Conservation (phyloP, 2,329 filamentous ascomycete genomes). For the Diplodia mutila region DNA sequence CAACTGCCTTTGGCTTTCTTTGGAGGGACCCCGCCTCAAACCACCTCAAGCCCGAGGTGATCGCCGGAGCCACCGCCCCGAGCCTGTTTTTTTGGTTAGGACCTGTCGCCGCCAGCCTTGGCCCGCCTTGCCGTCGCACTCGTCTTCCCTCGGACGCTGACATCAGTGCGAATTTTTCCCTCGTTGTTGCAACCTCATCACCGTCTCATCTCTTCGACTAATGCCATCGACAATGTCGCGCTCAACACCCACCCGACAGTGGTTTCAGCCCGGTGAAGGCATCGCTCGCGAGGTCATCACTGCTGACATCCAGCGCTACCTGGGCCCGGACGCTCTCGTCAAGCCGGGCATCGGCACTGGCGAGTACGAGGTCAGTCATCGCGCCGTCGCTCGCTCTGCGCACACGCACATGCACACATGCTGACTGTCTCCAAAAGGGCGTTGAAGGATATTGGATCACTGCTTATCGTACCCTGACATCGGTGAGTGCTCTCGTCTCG, state of each 20-base stretch:
- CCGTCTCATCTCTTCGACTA: neutral
- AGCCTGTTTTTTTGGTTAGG: slow-evolving; percentile 1
- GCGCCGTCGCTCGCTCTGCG: slow-evolving; percentile 28
- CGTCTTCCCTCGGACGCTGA: slow-evolving; percentile 36
- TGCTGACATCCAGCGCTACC: slow-evolving; percentile 56
- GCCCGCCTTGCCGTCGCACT: slow-evolving; percentile 34
- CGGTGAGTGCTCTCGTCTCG: slow-evolving; percentile 41
- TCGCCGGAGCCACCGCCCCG: neutral
- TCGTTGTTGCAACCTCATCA: slow-evolving; percentile 32
- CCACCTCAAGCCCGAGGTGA: slow-evolving; percentile 32
- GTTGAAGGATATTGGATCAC: slow-evolving; percentile 56
- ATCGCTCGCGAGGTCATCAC: slow-evolving; percentile 57
- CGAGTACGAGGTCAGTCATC: slow-evolving; percentile 46
- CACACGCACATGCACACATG: too few species aligned
- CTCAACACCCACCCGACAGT: slow-evolving; percentile 46
- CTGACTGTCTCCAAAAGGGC: slow-evolving; percentile 38
- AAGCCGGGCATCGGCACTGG: slow-evolving; percentile 51
- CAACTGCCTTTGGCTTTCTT: slow-evolving; percentile 10
- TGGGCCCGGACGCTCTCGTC: slow-evolving; percentile 56
- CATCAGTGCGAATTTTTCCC: slow-evolving; percentile 42
- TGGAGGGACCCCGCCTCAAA: slow-evolving; percentile 2
- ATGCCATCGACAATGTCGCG: slow-evolving; percentile 32
- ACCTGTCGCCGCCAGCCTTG: slow-evolving; percentile 5
- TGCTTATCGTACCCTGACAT: slow-evolving; percentile 55
- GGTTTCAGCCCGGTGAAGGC: slow-evolving; percentile 55